Evolutionary conservation across 2,329 filamentous ascomycete genomes (phyloP), one percentile per base, ranked within the genome.

Genomic region (Cyphellophora europaea): DNA sequence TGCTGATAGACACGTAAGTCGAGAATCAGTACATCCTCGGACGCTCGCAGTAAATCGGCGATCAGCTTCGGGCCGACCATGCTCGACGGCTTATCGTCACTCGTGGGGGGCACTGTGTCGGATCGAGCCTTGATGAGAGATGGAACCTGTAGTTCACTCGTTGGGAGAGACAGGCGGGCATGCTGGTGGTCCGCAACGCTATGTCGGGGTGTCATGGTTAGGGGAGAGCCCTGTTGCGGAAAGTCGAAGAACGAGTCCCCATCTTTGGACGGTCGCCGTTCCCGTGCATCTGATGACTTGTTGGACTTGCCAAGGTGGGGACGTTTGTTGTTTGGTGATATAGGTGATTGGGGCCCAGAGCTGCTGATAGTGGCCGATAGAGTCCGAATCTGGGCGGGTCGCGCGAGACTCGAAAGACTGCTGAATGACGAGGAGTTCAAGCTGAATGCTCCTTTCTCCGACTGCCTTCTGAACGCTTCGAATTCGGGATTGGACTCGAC

Each of bases 1-100:
- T 89, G 85, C 13, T 87, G 86, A 17, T 80, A 84, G 0, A 93
- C 87, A 25, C 91, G 77, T 14, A 96, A 72, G 55, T 98, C 91
- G 4, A 98, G 64, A 2, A 96, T 55, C 19, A 98, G 63, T 1
- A 84, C 59, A 30, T 71, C 58, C 27, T 71, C 62, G n/a, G 56
- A 38, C 6, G 58, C 53, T 32, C 70, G 59, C 10, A 85, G 53
- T 27, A 84, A 57, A 6, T 72, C 65, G 41, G 67, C 71, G 11
- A 83, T 64, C 18, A 73, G 61, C 2, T 63, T 56, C 2, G 68
- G 62, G 0, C 70, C 56, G 17, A 84, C 67, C 59, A 80, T 62
- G 1, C 56, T 54, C 1, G 71, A 65, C 0, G 57, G 32, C 14
- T 49, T 61, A 11, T 57, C 51, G 15, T 76, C 71, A 3, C 69